Evolutionary conservation across 164 flowering plant genomes (phyloP).

Genomic region (Dillenia suffruticosa): DNA sequence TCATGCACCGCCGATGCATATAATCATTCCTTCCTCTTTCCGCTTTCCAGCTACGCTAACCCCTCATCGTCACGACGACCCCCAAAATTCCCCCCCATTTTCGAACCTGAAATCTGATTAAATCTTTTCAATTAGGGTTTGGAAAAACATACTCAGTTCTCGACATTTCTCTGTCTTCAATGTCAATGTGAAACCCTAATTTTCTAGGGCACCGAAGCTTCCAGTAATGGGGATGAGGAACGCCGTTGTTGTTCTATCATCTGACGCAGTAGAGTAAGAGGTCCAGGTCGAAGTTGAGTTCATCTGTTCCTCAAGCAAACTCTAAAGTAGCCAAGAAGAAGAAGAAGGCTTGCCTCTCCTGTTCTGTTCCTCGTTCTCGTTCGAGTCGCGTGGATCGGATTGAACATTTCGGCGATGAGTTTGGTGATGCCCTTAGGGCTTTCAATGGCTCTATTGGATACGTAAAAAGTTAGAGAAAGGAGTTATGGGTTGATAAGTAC

Average conservation of each 20-base stretch:
- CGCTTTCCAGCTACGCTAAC: conserved; percentile 4
- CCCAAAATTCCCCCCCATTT: conserved; percentile 8
- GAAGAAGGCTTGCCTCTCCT: conserved; percentile 43
- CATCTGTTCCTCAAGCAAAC: conserved; percentile 26
- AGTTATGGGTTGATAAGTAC: conserved; percentile 85
- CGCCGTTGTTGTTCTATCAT: conserved; percentile 39
- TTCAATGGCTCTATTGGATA: neutral
- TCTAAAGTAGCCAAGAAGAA: conserved; percentile 38
- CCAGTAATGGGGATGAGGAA: conserved; percentile 36
- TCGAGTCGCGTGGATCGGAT: conserved; percentile 16
- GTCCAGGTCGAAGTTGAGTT: conserved; percentile 22
- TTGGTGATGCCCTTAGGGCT: too few relatives aligned
- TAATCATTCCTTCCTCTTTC: neutral
- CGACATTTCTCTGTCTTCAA: neutral
- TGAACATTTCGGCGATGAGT: neutral
- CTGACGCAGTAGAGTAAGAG: conserved; percentile 50
- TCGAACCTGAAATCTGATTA: conserved; percentile 4
- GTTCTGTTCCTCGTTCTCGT: conserved; percentile 15
- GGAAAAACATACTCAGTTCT: neutral
- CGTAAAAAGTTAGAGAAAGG: conserved; percentile 18
- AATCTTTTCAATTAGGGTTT: neutral
- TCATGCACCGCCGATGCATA: neutral
- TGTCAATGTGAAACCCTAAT: neutral
- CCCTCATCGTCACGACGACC: neutral
- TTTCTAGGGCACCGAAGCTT: neutral